Conservation (phyloP, 75 land plant species). For the Picea sitchensis region DNA sequence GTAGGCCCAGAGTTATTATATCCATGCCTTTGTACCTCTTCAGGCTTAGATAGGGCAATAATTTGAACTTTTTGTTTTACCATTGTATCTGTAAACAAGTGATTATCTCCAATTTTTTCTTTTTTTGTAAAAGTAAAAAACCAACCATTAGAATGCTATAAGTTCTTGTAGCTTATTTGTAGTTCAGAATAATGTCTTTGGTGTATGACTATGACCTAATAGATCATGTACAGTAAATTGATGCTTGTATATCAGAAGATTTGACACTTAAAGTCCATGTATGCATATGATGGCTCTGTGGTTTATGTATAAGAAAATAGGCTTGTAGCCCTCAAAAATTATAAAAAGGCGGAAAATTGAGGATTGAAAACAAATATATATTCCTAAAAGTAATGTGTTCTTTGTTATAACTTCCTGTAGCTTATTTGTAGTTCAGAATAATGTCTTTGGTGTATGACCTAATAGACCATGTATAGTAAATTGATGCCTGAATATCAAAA, state of each 20-base stretch:
- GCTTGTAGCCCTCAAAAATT: not conserved
- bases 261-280: not conserved
- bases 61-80: not conserved
- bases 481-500: not conserved
- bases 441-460: not conserved
- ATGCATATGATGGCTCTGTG: not conserved
- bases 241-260: not conserved
- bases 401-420: not conserved
- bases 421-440: not conserved
- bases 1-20: conserved; percentile 3
- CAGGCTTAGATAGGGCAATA: not conserved
- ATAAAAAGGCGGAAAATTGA: not conserved
- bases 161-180: not conserved
- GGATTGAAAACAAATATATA: not conserved
- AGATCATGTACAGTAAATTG: not conserved
- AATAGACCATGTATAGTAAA: not conserved
- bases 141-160: not conserved
- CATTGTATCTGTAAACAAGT: not conserved
- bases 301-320: not conserved
- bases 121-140: not conserved
- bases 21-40: not conserved
- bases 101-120: not conserved
- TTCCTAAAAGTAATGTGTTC: not conserved
- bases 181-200: not conserved
- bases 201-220: not conserved